phyloP scores from a whole-genome alignment of 2,329 filamentous ascomycete species.

The Rutstroemia sp. region DNA sequence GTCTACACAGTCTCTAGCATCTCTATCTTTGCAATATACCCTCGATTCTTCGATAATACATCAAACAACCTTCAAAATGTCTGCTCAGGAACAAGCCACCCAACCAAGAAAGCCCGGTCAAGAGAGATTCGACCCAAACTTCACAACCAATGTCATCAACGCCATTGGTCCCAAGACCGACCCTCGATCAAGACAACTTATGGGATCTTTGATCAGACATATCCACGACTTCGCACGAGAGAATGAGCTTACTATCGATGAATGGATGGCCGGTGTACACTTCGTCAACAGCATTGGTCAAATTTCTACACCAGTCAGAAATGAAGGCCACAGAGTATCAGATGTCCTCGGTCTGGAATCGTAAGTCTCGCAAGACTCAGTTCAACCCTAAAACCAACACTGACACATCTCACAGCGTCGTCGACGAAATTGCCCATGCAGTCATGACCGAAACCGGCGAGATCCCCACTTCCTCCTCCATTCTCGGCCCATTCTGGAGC shows the following conservation, averaged over 20 bases:
- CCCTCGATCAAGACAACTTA: slow-evolving; percentile 56
- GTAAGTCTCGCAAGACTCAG: slow-evolving; percentile 36
- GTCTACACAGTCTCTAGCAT: background rate
- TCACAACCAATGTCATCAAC: slow-evolving; percentile 67
- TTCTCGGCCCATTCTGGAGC: slow-evolving; percentile 81
- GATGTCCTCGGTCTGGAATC: slow-evolving; percentile 70
- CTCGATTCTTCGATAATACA: background rate
- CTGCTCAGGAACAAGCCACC: slow-evolving; percentile 1
- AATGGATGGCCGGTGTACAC: slow-evolving; percentile 69
- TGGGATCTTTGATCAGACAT: slow-evolving; percentile 59
- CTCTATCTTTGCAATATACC: background rate
- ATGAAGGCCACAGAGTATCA: slow-evolving; percentile 66
- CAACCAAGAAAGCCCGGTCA: background rate
- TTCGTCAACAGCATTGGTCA: slow-evolving; percentile 71
- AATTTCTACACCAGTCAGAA: slow-evolving; percentile 55
- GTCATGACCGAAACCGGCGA: slow-evolving; percentile 18
- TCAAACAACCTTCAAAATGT: slow-evolving; percentile 1
- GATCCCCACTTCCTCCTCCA: slow-evolving; percentile 49
- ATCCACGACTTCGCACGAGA: slow-evolving; percentile 75
- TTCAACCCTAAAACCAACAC: background rate
- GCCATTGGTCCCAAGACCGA: slow-evolving; percentile 64
- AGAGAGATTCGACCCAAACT: slow-evolving; percentile 61
- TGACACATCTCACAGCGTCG: slow-evolving; percentile 38
- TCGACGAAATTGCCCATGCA: slow-evolving; percentile 43
- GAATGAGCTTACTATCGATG: slow-evolving; percentile 67